phyloP scores from a whole-genome alignment of 208 protist species.

The Crithidia sp. region DNA sequence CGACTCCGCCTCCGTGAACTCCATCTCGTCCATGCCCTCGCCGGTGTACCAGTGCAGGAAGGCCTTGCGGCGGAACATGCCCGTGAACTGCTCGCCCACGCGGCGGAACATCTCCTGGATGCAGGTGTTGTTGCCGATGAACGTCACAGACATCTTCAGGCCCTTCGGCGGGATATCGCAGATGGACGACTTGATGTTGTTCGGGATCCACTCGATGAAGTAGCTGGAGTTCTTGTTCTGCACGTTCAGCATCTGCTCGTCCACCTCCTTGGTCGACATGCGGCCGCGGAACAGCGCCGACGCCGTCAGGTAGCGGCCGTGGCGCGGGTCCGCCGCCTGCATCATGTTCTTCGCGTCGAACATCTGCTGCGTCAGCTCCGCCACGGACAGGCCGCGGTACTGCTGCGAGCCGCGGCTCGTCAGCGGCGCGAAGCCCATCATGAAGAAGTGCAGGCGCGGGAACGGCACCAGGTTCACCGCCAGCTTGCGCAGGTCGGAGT shows the following conservation, averaged over 20 bases:
- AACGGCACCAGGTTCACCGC: conserved; percentile 98
- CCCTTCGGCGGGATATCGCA: too few relatives aligned
- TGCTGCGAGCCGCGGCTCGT: conserved; percentile 82
- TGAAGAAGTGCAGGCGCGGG: conserved; percentile 99
- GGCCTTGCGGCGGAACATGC: too few relatives aligned
- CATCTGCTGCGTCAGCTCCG: conserved; percentile 97
- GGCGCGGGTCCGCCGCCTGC: conserved; percentile 70
- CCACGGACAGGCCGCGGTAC: conserved; percentile 79
- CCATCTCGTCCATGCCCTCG: conserved; percentile 7
- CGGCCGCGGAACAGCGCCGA: conserved; percentile 93
- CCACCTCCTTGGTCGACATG: conserved; percentile 96
- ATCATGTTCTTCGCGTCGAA: conserved; percentile 99
- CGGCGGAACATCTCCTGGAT: too few relatives aligned
- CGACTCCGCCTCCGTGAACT: conserved; percentile 92
- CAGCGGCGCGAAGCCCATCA: conserved; percentile 97
- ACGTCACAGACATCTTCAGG: too few relatives aligned
- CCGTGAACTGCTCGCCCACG: too few relatives aligned
- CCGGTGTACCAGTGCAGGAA: too few relatives aligned
- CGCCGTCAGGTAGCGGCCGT: conserved; percentile 70
- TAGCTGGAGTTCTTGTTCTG: too few relatives aligned
- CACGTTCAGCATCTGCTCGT: too few relatives aligned
- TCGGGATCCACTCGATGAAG: too few relatives aligned
- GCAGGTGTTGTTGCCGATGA: too few relatives aligned
- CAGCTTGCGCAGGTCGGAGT: conserved; percentile 96
- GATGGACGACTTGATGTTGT: too few relatives aligned